Evolutionary conservation across 2,329 filamentous ascomycete species (phyloP), one percentile per base, ranked within the genome.

Genomic region (Lasiodiplodia citricola): DNA sequence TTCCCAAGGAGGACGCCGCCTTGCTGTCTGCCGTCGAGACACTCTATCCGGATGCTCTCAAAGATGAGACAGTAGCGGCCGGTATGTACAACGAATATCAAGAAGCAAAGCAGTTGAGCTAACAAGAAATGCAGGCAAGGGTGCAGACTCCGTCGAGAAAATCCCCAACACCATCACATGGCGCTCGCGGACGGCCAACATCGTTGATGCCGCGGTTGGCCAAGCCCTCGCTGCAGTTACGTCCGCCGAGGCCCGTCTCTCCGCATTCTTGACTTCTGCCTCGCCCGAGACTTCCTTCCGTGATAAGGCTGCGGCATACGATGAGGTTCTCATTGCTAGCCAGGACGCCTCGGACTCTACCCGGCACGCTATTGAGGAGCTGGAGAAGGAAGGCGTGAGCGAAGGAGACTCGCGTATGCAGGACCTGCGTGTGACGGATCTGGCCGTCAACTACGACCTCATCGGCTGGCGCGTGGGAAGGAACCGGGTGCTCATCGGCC

Each of bases 281-380:
- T 74, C 76, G 14, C 78, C 81, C 16, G 80, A 81, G 4, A 79
- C 81, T 0, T 76, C 83, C 2, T 67, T 86, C 83, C 64, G 88
- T 85, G 92, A 96, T 70, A 89, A 91, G 75, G 93, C 94, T 13
- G 91, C 90, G 10, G 93, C 93, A 7, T 99, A 98, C 79, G 96
- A 99, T 74, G 92, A 92, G 71, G 90, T 98, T 66, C 88, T 99
- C 31, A 93, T 92, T 73, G 90, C 94, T 25, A 96, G 93, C 72
- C 96, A 98, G 80, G 95, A 99, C 77, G 93, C 93, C 3, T 93
- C 95, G 23, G 96, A 99, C 80, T 93, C 94, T 5, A 96, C 94
- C 0, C 96, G 97, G 80, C 90, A 92, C 74, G 94, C 94, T 13
- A 97, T 97, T 70, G 95, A 98, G 72, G 96, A 98, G 78, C 84